Evolutionary conservation across 1,139 yeast genomes (phyloP).

Genomic region (Blastobotrys capitulatus): DNA sequence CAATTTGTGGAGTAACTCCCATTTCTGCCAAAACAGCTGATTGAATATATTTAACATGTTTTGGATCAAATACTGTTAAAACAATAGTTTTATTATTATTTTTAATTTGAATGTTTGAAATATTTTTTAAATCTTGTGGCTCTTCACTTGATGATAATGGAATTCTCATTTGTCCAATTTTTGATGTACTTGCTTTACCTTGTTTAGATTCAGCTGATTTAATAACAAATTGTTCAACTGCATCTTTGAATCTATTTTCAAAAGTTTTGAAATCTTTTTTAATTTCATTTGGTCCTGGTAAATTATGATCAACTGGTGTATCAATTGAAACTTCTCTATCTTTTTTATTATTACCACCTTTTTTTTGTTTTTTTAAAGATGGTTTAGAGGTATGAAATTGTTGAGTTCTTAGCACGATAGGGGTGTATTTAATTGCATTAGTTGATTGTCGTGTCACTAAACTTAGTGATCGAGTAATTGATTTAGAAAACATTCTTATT

Average conservation of each 20-base stretch:
- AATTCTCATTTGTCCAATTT: conserved; percentile 13
- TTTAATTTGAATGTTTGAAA: conserved; percentile 74
- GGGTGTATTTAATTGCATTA: background rate
- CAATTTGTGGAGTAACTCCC: conserved; percentile 74
- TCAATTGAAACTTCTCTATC: background rate
- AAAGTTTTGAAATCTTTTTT: conserved; percentile 8
- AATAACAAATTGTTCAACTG: conserved; percentile 13
- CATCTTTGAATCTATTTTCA: conserved; percentile 10
- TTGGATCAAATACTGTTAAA: conserved; percentile 81
- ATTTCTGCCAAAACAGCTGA: conserved; percentile 66
- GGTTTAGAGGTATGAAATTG: background rate
- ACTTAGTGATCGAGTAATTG: background rate
- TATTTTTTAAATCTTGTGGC: conserved; percentile 37
- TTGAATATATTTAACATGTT: conserved; percentile 58
- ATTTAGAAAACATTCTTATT: background rate
- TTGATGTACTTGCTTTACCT: conserved; percentile 13
- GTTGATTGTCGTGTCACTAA: background rate
- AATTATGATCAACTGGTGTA: background rate
- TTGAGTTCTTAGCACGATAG: background rate
- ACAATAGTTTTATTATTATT: conserved; percentile 56
- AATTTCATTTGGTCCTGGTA: conserved; percentile 4
- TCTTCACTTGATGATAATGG: conserved; percentile 13
- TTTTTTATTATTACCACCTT: conserved; percentile 3
- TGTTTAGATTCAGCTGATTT: conserved; percentile 13
- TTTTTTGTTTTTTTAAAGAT: conserved; percentile 4